Conservation (phyloP, 1,139 yeast genomes). For the Yamadazyma blattariae region DNA sequence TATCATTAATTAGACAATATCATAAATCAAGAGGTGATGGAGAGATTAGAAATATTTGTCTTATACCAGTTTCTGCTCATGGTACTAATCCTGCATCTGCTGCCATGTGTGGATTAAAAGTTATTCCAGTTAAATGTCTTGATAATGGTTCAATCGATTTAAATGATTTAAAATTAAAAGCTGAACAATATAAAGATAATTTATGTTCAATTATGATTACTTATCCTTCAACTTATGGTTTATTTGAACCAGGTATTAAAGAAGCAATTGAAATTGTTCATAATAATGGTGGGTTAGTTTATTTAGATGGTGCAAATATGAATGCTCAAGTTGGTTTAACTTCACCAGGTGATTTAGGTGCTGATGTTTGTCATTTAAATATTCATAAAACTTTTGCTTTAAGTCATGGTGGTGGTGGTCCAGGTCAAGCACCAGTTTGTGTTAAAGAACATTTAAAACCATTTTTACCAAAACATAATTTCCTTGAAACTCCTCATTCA, state of each 20-base stretch:
- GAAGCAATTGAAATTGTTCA: constrained; percentile 84
- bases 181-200: constrained; percentile 61
- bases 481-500: constrained; percentile 54
- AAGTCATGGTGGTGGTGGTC: constrained; percentile 99
- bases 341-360: constrained; percentile 96
- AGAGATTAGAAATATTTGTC: constrained; percentile 73
- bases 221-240: constrained; percentile 95
- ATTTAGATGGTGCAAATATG: constrained; percentile 98
- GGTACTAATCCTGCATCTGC: constrained; percentile 99
- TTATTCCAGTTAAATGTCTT: constrained; percentile 86
- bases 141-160: constrained; percentile 83
- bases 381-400: constrained; percentile 96
- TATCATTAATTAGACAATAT: constrained; percentile 80
- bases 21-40: constrained; percentile 68
- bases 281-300: constrained; percentile 87
- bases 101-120: constrained; percentile 94
- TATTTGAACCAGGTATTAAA: constrained; percentile 89
- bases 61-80: constrained; percentile 96
- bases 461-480: constrained; percentile 77
- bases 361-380: constrained; percentile 97
- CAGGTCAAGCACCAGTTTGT: constrained; percentile 98
- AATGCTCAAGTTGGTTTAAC: constrained; percentile 98
- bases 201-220: constrained; percentile 95
- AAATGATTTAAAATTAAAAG: constrained; percentile 70
- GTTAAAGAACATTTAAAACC: constrained; percentile 80